Evolutionary conservation across 139 green algal genomes (phyloP), one percentile per base, ranked within the genome.

Genomic region (Marvania coccoides): DNA sequence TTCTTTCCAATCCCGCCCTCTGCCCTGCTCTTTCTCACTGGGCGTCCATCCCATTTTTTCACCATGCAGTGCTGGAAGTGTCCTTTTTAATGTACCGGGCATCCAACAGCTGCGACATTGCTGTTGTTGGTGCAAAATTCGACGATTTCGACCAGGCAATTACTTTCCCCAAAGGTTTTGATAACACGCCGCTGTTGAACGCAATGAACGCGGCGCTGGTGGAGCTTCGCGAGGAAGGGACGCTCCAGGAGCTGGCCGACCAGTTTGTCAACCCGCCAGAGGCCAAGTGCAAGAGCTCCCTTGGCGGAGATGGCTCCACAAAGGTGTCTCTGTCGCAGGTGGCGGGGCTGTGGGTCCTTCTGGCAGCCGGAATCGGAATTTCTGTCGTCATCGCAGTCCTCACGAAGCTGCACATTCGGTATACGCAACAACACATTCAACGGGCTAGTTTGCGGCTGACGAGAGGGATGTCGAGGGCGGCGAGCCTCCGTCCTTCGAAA

Each of bases 261-360:
- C 19, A 58, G 30, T 67, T 24, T 2, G 33, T 67, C 5, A 24
- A 35, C 42, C 61, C 45, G 9, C 61, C 61, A 12, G 31, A 57
- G 45, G 45, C 42, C 30, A 45, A 30, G 30, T 67, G 61, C 61
- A 67, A 67, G 61, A 33, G 39, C 14, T 14, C 39, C 39, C 14
- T 47, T 47, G 39, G 13, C 14, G 39, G 14, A n/a, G 39, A 47
- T 47, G 13, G 14, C 39, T 14, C 13, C 13, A n/a, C 1, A 13
- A 26, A 67, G n/a, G 36, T 64, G 4, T 51, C 47, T 8, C 47
- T 40, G 28, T 8, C 29, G 29, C 30, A 6, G n/a, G n/a, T 26
- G n/a, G 37, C 58, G 14, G 40, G 59, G 5, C 61, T 67, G 30
- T 67, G 61, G 61, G 42, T 67, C 7, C 31, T 67, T 42, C 61